phyloP scores from a whole-genome alignment of 345 rosid species.

The Erucastrum elatum region DNA sequence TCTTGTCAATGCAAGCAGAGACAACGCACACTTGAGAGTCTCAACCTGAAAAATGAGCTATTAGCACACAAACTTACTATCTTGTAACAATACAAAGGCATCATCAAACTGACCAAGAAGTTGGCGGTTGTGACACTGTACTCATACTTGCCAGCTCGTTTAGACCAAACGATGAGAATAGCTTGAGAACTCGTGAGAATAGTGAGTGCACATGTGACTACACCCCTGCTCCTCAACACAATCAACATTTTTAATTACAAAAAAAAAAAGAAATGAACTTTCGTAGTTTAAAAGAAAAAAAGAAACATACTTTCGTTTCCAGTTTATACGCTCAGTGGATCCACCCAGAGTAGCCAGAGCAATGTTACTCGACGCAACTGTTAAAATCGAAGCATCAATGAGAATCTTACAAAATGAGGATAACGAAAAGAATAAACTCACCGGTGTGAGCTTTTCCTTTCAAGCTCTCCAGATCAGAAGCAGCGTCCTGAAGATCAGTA shows the following conservation, averaged over 20 bases:
- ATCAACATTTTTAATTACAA: neutral
- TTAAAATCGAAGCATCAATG: slow-evolving; percentile 22
- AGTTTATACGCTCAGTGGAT: slow-evolving; percentile 49
- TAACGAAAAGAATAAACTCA: neutral
- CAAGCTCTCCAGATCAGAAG: slow-evolving; percentile 37
- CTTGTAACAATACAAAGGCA: neutral
- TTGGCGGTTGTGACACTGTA: slow-evolving; percentile 97
- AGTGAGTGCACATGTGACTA: slow-evolving; percentile 82
- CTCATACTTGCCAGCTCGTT: slow-evolving; percentile 96
- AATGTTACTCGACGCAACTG: slow-evolving; percentile 47
- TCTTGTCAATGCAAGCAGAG: slow-evolving; percentile 85
- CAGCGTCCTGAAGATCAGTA: slow-evolving; percentile 30
- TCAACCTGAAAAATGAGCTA: slow-evolving; percentile 58
- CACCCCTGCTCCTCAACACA: slow-evolving; percentile 46
- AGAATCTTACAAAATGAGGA: neutral
- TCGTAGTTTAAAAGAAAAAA: neutral
- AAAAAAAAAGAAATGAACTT: neutral
- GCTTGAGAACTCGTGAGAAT: slow-evolving; percentile 96
- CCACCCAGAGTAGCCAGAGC: slow-evolving; percentile 43
- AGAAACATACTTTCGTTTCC: slow-evolving; percentile 77
- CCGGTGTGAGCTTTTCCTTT: slow-evolving; percentile 38
- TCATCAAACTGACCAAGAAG: slow-evolving; percentile 61
- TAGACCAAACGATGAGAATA: slow-evolving; percentile 95
- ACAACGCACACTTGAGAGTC: slow-evolving; percentile 82
- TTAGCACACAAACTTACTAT: neutral